phyloP scores from a whole-genome alignment of 1,139 yeast genomes.

The Diutina pseudorugosa region DNA sequence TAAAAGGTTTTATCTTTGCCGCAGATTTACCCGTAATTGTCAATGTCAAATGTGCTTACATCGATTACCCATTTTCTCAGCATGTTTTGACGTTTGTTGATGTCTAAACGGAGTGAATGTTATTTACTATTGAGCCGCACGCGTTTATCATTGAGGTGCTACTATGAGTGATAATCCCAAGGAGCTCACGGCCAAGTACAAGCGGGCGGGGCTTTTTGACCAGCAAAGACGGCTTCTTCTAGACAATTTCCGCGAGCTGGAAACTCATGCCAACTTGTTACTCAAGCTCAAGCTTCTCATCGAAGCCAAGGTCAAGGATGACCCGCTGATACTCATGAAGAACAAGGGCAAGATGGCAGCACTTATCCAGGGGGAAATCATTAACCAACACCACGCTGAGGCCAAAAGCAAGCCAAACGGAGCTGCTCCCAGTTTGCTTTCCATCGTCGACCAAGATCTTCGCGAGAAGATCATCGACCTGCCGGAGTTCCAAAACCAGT shows the following conservation, averaged over 20 bases:
- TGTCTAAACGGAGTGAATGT: too few species aligned
- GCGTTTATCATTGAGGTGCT: neutral
- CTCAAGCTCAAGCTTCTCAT: conserved; percentile 31
- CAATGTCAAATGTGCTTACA: too few species aligned
- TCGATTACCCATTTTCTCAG: too few species aligned
- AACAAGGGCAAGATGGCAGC: conserved; percentile 44
- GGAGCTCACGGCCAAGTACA: conserved; percentile 30
- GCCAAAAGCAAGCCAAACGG: neutral
- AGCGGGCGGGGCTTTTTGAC: conserved; percentile 41
- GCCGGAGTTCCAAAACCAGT: conserved; percentile 23
- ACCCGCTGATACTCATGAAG: conserved; percentile 36
- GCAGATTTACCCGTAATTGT: too few species aligned
- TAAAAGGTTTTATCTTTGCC: too few species aligned
- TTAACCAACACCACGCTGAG: conserved; percentile 11
- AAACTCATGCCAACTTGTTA: conserved; percentile 30
- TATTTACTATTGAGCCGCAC: neutral
- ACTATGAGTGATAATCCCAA: conserved; percentile 14
- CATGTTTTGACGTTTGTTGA: too few species aligned
- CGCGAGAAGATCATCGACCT: conserved; percentile 35
- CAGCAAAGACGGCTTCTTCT: conserved; percentile 29
- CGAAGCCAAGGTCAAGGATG: conserved; percentile 33
- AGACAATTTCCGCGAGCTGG: conserved; percentile 31
- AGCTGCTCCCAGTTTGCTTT: neutral
- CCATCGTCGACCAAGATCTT: conserved; percentile 33
- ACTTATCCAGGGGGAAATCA: conserved; percentile 37